Percentiles rank a stretch among this genome's conserved stretches.
Evolutionary conservation across 371 early-diverging fungal species (phyloP).

Genomic region (Blakeslea trispora): DNA sequence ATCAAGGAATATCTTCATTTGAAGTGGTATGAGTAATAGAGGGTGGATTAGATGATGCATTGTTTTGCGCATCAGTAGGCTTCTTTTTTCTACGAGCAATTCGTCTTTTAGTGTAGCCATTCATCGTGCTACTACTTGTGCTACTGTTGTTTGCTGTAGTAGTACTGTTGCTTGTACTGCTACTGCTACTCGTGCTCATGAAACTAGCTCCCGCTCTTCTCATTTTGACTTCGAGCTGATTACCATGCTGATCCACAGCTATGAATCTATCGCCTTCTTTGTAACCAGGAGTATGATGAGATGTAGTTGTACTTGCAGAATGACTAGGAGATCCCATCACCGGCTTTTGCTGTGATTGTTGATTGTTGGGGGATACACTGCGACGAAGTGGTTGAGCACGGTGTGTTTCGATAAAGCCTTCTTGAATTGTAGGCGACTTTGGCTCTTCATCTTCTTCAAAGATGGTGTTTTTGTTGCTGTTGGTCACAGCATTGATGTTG

Average conservation of each 20-base stretch:
- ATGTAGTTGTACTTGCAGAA: slow-evolving; percentile 14
- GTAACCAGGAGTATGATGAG: slow-evolving; percentile 23
- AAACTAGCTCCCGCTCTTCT: slow-evolving; percentile 26
- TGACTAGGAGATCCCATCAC: slow-evolving; percentile 15
- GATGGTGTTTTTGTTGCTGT: slow-evolving; percentile 6
- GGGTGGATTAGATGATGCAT: background rate
- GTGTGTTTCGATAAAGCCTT: slow-evolving; percentile 45
- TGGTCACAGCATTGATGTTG: slow-evolving; percentile 8
- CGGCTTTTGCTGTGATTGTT: slow-evolving; percentile 5
- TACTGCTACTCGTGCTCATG: slow-evolving; percentile 8
- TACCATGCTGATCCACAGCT: slow-evolving; percentile 44
- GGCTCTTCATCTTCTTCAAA: slow-evolving; percentile 27
- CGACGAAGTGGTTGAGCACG: slow-evolving; percentile 18
- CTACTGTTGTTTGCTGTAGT: background rate
- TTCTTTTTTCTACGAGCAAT: slow-evolving; percentile 23
- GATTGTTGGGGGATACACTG: slow-evolving; percentile 6
- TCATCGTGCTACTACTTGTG: slow-evolving; percentile 3
- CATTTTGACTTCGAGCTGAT: slow-evolving; percentile 51
- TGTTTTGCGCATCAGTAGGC: too few relatives aligned
- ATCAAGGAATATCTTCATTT: too few relatives aligned
- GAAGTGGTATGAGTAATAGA: background rate
- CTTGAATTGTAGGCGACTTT: slow-evolving; percentile 35
- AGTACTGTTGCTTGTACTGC: slow-evolving; percentile 12
- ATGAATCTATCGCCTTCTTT: slow-evolving; percentile 50
- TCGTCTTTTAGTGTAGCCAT: slow-evolving; percentile 24